phyloP scores from a whole-genome alignment of 352 stramenopile species.

The Globisporangium heterothallicum region DNA sequence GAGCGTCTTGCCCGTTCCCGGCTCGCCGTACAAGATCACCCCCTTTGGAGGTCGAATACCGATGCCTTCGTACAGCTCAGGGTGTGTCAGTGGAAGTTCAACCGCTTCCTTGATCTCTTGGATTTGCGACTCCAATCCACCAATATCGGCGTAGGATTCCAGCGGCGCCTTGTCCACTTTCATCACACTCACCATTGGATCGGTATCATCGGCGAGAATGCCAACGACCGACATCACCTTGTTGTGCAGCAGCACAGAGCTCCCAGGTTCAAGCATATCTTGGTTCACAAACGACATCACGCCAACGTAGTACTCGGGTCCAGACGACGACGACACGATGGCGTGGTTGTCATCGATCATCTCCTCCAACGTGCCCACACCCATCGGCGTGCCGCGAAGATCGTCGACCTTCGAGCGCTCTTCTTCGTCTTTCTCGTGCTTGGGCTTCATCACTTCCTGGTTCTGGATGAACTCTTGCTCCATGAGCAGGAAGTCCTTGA shows the following conservation, averaged over 20 bases:
- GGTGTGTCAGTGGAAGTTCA: conserved; percentile 97
- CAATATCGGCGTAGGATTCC: conserved; percentile 99
- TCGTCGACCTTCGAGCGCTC: conserved; percentile 99
- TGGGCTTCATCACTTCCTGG: conserved; percentile 99
- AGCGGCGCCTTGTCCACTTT: conserved; percentile 99
- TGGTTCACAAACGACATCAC: conserved; percentile 99
- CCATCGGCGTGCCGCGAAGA: conserved; percentile 96
- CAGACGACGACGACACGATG: conserved; percentile 97
- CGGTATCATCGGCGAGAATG: conserved; percentile 98
- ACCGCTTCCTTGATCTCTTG: conserved; percentile 94
- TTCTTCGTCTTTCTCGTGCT: conserved; percentile 99
- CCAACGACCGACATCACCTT: conserved; percentile 99
- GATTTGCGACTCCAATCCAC: conserved; percentile 98
- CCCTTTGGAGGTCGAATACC: conserved; percentile 98
- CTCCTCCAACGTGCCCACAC: conserved; percentile 98
- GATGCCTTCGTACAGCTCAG: conserved; percentile 99
- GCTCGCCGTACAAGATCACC: conserved; percentile 99
- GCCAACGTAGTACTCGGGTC: conserved; percentile 99
- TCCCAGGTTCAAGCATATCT: conserved; percentile 98
- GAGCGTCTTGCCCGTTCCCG: conserved; percentile 99
- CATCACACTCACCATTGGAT: conserved; percentile 99
- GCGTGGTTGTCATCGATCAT: conserved; percentile 99
- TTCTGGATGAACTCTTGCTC: conserved; percentile 99
- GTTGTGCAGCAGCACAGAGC: conserved; percentile 98
- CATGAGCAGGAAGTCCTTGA: conserved; percentile 99